Base-by-base conservation (phyloP, 139 green algal genomes). In the Tetraselmis striata region DNA sequence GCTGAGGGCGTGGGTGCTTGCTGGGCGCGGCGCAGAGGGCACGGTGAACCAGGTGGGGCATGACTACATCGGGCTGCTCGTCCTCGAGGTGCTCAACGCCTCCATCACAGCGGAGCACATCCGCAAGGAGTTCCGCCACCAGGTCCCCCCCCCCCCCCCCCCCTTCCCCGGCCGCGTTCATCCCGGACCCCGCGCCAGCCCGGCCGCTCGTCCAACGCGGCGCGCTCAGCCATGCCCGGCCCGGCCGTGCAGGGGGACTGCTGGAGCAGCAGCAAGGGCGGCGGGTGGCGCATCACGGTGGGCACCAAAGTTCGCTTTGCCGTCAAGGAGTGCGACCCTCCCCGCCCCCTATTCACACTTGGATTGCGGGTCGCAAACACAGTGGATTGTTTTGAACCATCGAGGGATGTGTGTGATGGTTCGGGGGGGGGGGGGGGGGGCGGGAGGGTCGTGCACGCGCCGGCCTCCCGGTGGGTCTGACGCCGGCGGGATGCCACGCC, bases 51-150 rank as follows among this genome's bases (percentile, higher is more conserved):
- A 90, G 74, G 75, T 94, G 1, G 90, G 84, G 0, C 75, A 78
- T 1, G 89, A 95, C 78, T 95, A 90, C 85, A 86, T 96, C 23
- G 87, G 89, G 11, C 81, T 94, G 2, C 83, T 94, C 30, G 88
- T 93, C n/a, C 80, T 94, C 79, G 90, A 88, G 23, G 82, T 94
- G 2, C 89, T 96, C 80, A 96, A 96, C 32, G 89, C 84, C 1
- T 82, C 87, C 75, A 86, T 95, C 0, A 75, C 79, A 1, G 80
- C 79, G 2, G 82, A 86, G 22, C 26, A 85, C n/a, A 89, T 94
- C 26, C 80, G 80, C 1, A 2, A 59, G 30, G 87, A 91, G 23
- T 85, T 93, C 79, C n/a, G 29, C 27, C 77, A 80, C 31, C 27
- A 67, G 45, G 45, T 67, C 75, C 75, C n/a, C n/a, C n/a, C n/a